Conservation (phyloP, 108 stramenopile species). For the Seminavis robusta region DNA sequence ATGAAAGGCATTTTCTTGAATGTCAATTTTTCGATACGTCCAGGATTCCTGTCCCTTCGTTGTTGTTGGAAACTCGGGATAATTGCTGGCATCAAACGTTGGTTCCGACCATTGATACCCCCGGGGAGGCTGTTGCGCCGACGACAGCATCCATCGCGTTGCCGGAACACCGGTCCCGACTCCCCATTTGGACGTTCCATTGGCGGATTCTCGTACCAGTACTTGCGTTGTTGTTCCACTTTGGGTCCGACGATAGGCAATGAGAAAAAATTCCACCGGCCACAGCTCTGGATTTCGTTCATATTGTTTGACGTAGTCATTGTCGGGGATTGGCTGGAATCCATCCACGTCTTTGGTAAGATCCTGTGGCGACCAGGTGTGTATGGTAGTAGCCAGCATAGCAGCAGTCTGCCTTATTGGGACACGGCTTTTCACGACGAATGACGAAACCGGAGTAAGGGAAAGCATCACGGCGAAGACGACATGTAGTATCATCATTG, state of each 20-base stretch:
- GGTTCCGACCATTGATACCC: slow-evolving; percentile 19
- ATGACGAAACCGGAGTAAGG: too few relatives aligned
- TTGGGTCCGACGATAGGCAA: slow-evolving; percentile 15
- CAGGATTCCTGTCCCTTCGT: not conserved
- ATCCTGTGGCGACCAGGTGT: slow-evolving; percentile 25
- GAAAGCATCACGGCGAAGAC: too few relatives aligned
- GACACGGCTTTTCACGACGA: too few relatives aligned
- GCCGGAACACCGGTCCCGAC: slow-evolving; percentile 32
- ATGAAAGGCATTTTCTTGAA: slow-evolving; percentile 9
- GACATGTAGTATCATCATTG: too few relatives aligned
- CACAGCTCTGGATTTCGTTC: slow-evolving; percentile 27
- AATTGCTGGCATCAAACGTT: slow-evolving; percentile 19
- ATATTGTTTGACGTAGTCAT: slow-evolving; percentile 35
- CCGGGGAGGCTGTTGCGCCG: slow-evolving; percentile 1
- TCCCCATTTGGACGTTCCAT: slow-evolving; percentile 34
- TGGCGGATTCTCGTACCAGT: slow-evolving; percentile 29
- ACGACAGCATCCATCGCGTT: slow-evolving; percentile 27
- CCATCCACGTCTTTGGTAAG: slow-evolving; percentile 20
- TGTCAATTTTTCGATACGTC: slow-evolving; percentile 31
- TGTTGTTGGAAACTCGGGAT: slow-evolving; percentile 29
- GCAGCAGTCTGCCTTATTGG: too few relatives aligned
- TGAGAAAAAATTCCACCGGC: slow-evolving; percentile 38
- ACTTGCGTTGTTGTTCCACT: slow-evolving; percentile 10
- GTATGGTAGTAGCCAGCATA: too few relatives aligned
- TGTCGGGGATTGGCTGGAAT: slow-evolving; percentile 19